Evolutionary conservation across 768 basidiomycete genomes (phyloP), one percentile per base, ranked within the genome.

Genomic region (Leccinellum albellum): DNA sequence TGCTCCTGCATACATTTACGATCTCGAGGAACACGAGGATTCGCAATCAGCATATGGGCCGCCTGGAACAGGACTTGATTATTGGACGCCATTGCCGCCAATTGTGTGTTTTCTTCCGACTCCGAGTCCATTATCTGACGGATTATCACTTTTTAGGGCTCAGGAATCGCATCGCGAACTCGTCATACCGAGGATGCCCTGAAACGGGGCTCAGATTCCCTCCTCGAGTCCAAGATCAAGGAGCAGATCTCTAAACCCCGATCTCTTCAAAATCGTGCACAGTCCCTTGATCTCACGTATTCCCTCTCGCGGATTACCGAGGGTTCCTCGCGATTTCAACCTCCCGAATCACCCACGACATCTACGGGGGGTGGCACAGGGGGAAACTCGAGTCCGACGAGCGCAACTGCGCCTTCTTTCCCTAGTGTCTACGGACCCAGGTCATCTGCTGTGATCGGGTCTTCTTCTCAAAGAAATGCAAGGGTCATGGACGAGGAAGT

Each of bases 251-350:
- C 79, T 32, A 91, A 91, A 73, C 89, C 90, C 5, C 87, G 91
- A 49, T 88, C 90, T 4, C 75, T 93, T 60, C 86, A 86, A 59
- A 91, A 91, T 64, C 88, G 93, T 17, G 93, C 93, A 0, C 93
- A 95, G 69, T 91, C 89, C 5, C 85, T 96, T 48, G 93, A 96
- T 68, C 76, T 96, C 61, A 92, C 89, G 0, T 85, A 85, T 62
- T 93, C 92, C 6, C 79, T 94, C 29, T 86, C 85, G n/a, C 86
- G 85, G 53, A 91, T 92, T 63, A 84, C 85, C 5, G 91, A 91
- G 66, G 80, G 84, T 20, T 73, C 78, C 26, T 78, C 84, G 54
- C 77, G 81, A 52, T 74, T 86, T 46, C 80, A 82, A 24, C 85
- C 82, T 37, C 89, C 89, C 2, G 89, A 91, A 50, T 93, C 90